Conservation (phyloP, 371 early-diverging fungal species). For the Saksenaea oblongispora region DNA sequence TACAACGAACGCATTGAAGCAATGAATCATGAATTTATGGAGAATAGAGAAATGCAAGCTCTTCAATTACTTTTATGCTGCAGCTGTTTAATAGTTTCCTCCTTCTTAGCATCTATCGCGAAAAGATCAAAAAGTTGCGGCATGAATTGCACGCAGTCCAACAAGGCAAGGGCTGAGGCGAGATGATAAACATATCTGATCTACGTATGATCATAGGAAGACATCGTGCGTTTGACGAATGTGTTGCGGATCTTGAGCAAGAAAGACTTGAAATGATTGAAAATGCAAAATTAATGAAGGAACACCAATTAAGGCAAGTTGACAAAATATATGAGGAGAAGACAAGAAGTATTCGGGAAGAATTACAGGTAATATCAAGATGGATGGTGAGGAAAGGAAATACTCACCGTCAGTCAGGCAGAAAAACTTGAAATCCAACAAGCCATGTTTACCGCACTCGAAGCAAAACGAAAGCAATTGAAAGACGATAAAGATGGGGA, state of each 20-base stretch:
- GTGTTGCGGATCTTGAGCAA: constrained; percentile 10
- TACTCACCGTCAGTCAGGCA: constrained; percentile 1
- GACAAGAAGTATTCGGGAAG: not conserved
- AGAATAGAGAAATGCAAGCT: constrained; percentile 19
- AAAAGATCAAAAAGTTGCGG: constrained; percentile 17
- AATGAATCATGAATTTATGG: constrained; percentile 16
- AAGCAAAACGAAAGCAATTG: constrained; percentile 17
- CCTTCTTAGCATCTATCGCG: constrained; percentile 10
- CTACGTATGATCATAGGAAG: not conserved
- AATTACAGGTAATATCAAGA: not conserved
- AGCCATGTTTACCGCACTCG: constrained; percentile 17
- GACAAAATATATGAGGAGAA: constrained; percentile 8
- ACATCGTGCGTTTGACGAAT: constrained; percentile 15
- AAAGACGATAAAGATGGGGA: constrained; percentile 20
- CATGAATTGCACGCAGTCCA: constrained; percentile 15
- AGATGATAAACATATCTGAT: not conserved
- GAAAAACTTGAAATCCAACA: constrained; percentile 13
- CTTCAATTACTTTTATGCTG: not conserved
- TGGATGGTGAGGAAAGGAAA: not conserved
- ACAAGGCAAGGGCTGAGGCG: constrained; percentile 8
- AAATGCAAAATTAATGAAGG: constrained; percentile 6
- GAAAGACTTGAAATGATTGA: constrained; percentile 10
- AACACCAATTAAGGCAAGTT: constrained; percentile 13
- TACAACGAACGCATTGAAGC: constrained; percentile 10
- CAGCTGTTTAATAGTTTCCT: not conserved